phyloP scores from a whole-genome alignment of 2,329 filamentous ascomycete species.

The Periconia sp. region DNA sequence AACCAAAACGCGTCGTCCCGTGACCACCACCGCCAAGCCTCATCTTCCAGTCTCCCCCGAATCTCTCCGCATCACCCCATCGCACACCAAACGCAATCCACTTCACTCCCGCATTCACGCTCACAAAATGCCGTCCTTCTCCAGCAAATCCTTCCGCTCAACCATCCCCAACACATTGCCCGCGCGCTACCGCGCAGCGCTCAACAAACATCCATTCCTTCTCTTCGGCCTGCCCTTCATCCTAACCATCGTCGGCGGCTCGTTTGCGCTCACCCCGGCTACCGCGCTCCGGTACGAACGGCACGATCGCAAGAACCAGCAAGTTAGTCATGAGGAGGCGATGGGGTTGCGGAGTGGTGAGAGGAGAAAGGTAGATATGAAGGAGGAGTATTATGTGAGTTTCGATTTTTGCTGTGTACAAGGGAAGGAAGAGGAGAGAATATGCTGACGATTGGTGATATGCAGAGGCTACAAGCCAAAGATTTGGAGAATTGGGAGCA shows the following conservation, averaged over 20 bases:
- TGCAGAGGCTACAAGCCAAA: slow-evolving; percentile 76
- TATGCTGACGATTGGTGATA: slow-evolving; percentile 5
- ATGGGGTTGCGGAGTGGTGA: slow-evolving; percentile 71
- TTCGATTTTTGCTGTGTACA: not conserved
- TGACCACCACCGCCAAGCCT: slow-evolving; percentile 11
- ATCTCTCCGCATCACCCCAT: not conserved
- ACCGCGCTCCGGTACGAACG: slow-evolving; percentile 93
- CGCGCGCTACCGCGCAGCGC: slow-evolving; percentile 71
- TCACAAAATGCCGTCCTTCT: slow-evolving; percentile 60
- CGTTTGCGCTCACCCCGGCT: slow-evolving; percentile 91
- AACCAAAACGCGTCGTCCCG: slow-evolving; percentile 8
- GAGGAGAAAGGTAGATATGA: slow-evolving; percentile 73
- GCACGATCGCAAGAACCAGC: slow-evolving; percentile 84
- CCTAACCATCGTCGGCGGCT: slow-evolving; percentile 83
- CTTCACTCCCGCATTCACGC: not conserved
- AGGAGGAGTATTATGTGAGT: slow-evolving; percentile 85
- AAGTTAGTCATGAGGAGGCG: slow-evolving; percentile 83
- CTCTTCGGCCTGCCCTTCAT: slow-evolving; percentile 95
- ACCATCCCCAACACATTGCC: slow-evolving; percentile 66
- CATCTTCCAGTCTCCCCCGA: not conserved
- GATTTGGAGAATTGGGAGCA: slow-evolving; percentile 97
- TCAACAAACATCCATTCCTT: slow-evolving; percentile 81
- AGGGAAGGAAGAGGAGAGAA: not conserved
- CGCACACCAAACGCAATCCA: not conserved
- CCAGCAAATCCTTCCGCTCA: slow-evolving; percentile 58